Evolutionary conservation across 345 rosid species (phyloP).

Genomic region (Arabidopsis arenosa): DNA sequence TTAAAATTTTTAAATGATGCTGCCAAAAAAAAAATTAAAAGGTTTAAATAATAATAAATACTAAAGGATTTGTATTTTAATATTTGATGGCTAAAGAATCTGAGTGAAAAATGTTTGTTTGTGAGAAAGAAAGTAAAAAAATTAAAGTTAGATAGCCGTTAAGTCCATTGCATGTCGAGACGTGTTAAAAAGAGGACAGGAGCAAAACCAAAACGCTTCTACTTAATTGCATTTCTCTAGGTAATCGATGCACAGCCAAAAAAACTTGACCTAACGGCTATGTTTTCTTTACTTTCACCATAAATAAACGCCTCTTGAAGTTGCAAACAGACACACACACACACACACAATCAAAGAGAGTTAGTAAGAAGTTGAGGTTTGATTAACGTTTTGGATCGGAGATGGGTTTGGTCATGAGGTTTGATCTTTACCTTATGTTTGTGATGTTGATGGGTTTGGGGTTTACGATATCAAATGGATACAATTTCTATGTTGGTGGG

Average conservation of each 20-base stretch:
- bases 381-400: background rate
- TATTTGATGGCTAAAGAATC: conserved; percentile 1
- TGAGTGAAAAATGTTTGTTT: conserved; percentile 5
- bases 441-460: conserved; percentile 44
- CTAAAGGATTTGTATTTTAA: background rate
- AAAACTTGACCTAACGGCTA: conserved; percentile 48
- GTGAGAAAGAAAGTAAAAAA: conserved; percentile 17
- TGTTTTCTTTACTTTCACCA: conserved; percentile 24
- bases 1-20: background rate
- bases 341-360: conserved; percentile 2
- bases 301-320: conserved; percentile 41
- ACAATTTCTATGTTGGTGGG: conserved; percentile 73
- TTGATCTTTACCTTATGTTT: conserved; percentile 32
- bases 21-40: no score
- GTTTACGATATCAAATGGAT: conserved; percentile 49
- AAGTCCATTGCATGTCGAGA: conserved; percentile 57
- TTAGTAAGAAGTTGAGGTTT: background rate
- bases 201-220: conserved; percentile 51
- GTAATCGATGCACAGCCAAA: conserved; percentile 41
- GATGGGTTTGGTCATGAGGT: conserved; percentile 30
- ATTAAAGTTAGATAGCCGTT: conserved; percentile 46
- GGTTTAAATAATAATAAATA: background rate
- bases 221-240: conserved; percentile 6
- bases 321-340: conserved; percentile 16
- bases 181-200: conserved; percentile 47